These are phyloP conservation scores for Candida vaughaniae DNA, from an alignment of 805 yeast genomes.

Conservation along the genomic window DNA sequence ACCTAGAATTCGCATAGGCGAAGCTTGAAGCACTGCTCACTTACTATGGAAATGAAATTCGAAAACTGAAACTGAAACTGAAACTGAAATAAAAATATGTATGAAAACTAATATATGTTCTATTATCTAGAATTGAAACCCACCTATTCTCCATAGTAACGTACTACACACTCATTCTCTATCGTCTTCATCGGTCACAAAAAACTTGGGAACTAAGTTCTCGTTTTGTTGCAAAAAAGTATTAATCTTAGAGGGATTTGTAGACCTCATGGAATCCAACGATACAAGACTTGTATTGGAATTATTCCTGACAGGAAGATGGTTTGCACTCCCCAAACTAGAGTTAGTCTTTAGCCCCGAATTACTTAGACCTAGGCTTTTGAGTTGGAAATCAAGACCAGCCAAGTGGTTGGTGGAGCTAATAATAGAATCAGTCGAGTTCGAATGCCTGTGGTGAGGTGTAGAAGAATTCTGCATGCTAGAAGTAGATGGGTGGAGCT, in stretches of 20 bases:
- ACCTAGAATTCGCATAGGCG: no score
- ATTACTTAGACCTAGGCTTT: background rate
- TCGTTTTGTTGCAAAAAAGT: slow-evolving; percentile 16
- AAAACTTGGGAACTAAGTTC: slow-evolving; percentile 14
- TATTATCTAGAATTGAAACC: no score
- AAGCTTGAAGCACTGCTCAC: no score
- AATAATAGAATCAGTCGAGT: slow-evolving; percentile 5
- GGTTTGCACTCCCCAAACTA: background rate
- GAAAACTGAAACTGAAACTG: no score
- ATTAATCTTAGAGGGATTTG: slow-evolving; percentile 10
- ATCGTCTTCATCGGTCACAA: slow-evolving; percentile 15
- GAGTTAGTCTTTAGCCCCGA: background rate
- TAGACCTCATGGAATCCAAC: slow-evolving; percentile 10
- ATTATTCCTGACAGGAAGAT: background rate
- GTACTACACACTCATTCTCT: no score
- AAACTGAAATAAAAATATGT: no score
- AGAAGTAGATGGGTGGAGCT: no score
- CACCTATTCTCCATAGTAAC: no score
- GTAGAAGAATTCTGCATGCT: background rate
- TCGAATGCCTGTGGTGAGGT: slow-evolving; percentile 6
- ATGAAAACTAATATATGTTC: no score
- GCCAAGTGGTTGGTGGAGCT: slow-evolving; percentile 2
- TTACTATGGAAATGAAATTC: no score
- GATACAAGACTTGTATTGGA: slow-evolving; percentile 11
- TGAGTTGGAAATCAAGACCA: slow-evolving; percentile 1